Evolutionary conservation across 2,329 filamentous ascomycete species (phyloP).

Genomic region (Sporothrix luriei): DNA sequence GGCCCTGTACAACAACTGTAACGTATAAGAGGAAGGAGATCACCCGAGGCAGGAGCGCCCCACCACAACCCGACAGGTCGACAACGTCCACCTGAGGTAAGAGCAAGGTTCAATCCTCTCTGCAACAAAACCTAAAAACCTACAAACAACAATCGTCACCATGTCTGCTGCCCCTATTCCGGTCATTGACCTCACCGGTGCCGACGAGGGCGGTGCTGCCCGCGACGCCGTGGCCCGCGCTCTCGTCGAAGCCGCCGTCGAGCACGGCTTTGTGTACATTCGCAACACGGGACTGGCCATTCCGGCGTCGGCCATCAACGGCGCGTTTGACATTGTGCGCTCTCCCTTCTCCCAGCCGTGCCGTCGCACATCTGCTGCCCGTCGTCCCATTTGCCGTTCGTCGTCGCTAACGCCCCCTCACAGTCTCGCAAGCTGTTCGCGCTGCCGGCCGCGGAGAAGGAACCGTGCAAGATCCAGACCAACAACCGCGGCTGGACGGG

Average conservation of each 20-base stretch:
- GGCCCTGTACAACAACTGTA: neutral
- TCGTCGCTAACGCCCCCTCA: slow-evolving; percentile 23
- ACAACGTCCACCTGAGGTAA: too few relatives aligned
- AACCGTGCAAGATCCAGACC: slow-evolving; percentile 70
- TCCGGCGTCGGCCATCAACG: slow-evolving; percentile 63
- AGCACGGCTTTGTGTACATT: slow-evolving; percentile 89
- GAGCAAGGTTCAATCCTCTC: neutral
- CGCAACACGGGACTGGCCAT: slow-evolving; percentile 73
- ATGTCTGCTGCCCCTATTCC: slow-evolving; percentile 62
- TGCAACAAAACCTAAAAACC: too few relatives aligned
- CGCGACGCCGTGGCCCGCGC: slow-evolving; percentile 60
- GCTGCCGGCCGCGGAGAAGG: slow-evolving; percentile 70
- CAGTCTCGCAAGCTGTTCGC: slow-evolving; percentile 74
- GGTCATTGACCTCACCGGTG: slow-evolving; percentile 75
- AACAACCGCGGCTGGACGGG: slow-evolving; percentile 88
- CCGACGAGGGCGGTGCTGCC: slow-evolving; percentile 46
- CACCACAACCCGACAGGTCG: neutral
- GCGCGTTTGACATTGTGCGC: slow-evolving; percentile 72
- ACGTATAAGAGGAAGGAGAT: slow-evolving; percentile 18
- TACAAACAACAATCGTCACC: neutral
- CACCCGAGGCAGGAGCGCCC: neutral
- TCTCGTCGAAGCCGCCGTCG: slow-evolving; percentile 76
- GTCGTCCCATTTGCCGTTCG: neutral
- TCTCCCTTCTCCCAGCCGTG: neutral
- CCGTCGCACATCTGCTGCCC: too few relatives aligned